phyloP scores from a whole-genome alignment of 2,329 filamentous ascomycete species.

The Neoarthrinium moseri region DNA sequence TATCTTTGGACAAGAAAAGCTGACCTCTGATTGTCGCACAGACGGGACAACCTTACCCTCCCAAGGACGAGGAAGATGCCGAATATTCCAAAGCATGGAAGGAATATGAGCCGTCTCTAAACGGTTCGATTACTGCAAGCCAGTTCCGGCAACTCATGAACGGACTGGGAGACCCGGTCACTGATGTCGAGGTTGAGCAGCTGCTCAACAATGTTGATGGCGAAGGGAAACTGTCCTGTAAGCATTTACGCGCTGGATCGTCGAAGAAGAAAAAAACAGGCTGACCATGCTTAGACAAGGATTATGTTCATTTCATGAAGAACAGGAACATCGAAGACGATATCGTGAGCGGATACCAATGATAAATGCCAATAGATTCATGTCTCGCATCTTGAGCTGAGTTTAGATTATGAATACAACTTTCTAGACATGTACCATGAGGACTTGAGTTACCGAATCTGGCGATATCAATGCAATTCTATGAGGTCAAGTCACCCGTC shows the following conservation, averaged over 20 bases:
- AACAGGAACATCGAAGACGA: constrained; percentile 27
- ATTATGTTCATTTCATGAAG: constrained; percentile 34
- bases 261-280: not conserved
- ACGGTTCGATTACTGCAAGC: constrained; percentile 29
- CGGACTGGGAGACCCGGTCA: constrained; percentile 30
- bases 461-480: too few relatives aligned
- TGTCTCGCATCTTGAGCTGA: too few relatives aligned
- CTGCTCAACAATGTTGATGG: constrained; percentile 33
- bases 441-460: too few relatives aligned
- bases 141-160: constrained; percentile 33
- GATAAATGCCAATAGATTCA: too few relatives aligned
- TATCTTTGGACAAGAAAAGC: too few relatives aligned
- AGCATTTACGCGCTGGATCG: too few relatives aligned
- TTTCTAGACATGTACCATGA: too few relatives aligned
- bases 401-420: too few relatives aligned
- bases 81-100: constrained; percentile 33
- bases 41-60: constrained; percentile 31
- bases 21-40: not conserved
- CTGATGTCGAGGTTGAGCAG: constrained; percentile 30
- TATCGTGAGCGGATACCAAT: constrained; percentile 7
- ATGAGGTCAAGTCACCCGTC: too few relatives aligned
- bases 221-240: constrained; percentile 34
- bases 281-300: constrained; percentile 24
- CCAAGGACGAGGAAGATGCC: constrained; percentile 23
- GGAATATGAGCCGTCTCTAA: constrained; percentile 30